phyloP scores from a whole-genome alignment of 2,329 filamentous ascomycete species.

The Talaromyces sp. region DNA sequence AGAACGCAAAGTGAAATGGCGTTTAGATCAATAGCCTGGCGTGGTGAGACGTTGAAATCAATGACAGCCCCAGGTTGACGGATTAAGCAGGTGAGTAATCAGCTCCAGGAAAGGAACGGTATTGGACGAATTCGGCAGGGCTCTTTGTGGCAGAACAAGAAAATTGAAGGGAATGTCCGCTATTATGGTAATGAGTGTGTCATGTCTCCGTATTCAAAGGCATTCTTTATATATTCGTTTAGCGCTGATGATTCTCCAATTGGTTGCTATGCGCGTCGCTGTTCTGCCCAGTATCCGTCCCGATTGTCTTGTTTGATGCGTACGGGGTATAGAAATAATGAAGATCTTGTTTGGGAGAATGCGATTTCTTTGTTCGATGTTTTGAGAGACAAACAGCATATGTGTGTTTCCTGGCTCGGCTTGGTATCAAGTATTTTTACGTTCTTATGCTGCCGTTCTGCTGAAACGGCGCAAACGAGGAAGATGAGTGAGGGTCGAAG shows the following conservation, averaged over 20 bases:
- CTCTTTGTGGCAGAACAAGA: neutral
- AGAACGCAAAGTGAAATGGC: neutral
- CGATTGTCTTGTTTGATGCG: neutral
- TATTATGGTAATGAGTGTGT: neutral
- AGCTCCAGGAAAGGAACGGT: neutral
- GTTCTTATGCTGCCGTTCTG: neutral
- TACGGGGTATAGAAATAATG: neutral
- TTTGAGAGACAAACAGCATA: too few species aligned
- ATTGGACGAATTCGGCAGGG: neutral
- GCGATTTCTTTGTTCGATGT: neutral
- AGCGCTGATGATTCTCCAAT: neutral
- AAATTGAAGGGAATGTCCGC: neutral
- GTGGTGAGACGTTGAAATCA: neutral
- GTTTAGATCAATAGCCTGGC: neutral
- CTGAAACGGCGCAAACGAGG: neutral
- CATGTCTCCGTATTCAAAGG: slow-evolving; percentile 1
- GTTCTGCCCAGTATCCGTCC: neutral
- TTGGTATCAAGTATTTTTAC: neutral
- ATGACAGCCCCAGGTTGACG: neutral
- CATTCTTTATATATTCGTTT: neutral
- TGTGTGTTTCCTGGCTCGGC: neutral
- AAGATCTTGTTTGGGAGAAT: neutral
- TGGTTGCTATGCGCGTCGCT: neutral
- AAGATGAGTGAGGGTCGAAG: neutral
- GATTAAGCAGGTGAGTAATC: slow-evolving; percentile 3